phyloP scores from a whole-genome alignment of 495 filamentous ascomycete genomes.

The Annulohypoxylon moriforme region DNA sequence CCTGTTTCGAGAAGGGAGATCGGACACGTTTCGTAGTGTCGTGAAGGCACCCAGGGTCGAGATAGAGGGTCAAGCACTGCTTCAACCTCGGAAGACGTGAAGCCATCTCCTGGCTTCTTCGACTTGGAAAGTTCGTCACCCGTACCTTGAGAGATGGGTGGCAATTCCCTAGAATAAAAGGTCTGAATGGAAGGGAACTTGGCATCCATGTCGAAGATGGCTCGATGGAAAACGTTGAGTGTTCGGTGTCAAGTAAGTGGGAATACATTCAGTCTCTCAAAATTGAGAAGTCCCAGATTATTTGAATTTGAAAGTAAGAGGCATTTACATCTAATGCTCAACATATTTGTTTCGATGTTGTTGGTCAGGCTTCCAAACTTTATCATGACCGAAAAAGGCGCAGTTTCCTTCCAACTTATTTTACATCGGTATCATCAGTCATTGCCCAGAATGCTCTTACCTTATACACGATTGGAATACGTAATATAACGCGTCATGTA shows the following conservation, averaged over 20 bases:
- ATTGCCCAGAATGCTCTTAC: background rate
- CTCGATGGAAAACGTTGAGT: background rate
- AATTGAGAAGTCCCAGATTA: too few relatives aligned
- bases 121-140: background rate
- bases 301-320: too few relatives aligned
- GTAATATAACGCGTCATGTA: background rate
- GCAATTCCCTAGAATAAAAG: conserved; percentile 58
- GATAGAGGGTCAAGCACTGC: conserved; percentile 53
- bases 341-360: too few relatives aligned
- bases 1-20: conserved; percentile 66
- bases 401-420: background rate
- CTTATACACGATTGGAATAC: background rate
- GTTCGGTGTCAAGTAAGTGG: background rate
- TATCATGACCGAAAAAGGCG: background rate
- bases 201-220: conserved; percentile 48
- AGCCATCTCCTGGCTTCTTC: conserved; percentile 57
- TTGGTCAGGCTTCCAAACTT: background rate
- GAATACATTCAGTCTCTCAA: background rate
- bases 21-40: conserved; percentile 60
- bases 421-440: background rate
- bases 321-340: too few relatives aligned
- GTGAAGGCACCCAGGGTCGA: conserved; percentile 65
- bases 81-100: conserved; percentile 61
- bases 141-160: conserved; percentile 29
- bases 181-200: conserved; percentile 63